phyloP scores from a whole-genome alignment of 208 protist genomes.

The Acanthamoeba rhysodes region DNA sequence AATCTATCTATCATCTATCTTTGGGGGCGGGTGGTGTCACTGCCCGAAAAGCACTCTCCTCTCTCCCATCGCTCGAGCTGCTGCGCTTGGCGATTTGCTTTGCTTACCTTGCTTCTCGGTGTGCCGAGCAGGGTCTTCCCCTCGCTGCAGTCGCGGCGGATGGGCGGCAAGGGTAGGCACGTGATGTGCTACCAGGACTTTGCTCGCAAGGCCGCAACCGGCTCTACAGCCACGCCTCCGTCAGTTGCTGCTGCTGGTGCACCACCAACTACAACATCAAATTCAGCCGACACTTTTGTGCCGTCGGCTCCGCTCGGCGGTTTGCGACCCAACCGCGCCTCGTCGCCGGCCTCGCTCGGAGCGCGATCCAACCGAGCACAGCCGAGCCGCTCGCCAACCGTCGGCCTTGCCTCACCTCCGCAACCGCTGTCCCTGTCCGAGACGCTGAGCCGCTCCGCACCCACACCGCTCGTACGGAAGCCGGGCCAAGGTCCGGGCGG shows the following conservation, averaged over 20 bases:
- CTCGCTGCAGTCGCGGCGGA: neutral
- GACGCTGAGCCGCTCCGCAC: no score
- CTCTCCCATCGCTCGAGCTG: no score
- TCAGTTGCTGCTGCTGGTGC: neutral
- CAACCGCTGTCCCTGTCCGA: no score
- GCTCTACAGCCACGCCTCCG: neutral
- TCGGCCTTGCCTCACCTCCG: no score
- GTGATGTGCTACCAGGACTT: constrained; percentile 48
- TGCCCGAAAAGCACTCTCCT: no score
- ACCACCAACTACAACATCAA: neutral
- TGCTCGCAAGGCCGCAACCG: neutral
- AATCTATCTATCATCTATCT: no score
- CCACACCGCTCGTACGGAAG: no score
- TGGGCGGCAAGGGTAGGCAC: neutral
- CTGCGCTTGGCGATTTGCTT: neutral
- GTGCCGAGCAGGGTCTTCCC: neutral
- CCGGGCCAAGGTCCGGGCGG: no score
- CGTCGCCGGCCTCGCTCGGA: neutral
- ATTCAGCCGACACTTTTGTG: neutral
- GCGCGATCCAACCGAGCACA: neutral
- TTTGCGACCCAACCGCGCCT: neutral
- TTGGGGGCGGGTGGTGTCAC: no score
- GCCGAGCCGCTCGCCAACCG: no score
- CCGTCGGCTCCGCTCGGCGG: neutral
- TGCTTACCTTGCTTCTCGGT: neutral